Percentiles rank a stretch among this genome's conserved stretches.
phyloP scores from a whole-genome alignment of 2,329 filamentous ascomycete genomes.

The Ampelomyces quisqualis region DNA sequence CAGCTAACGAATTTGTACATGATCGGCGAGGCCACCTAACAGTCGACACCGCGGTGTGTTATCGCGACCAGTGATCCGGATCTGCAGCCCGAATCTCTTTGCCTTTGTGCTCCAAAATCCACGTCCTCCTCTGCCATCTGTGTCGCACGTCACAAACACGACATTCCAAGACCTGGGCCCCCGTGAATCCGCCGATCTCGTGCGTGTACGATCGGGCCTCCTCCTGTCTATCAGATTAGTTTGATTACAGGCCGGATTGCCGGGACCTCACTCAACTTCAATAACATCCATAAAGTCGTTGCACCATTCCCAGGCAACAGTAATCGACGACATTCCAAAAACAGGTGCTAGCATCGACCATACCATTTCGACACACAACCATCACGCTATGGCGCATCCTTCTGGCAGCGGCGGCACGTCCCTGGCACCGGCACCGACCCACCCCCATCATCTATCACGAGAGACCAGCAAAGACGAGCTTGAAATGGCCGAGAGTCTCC shows the following conservation, averaged over 20 bases:
- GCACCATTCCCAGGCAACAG: slow-evolving; percentile 18
- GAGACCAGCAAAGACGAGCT: slow-evolving; percentile 53
- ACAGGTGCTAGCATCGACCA: slow-evolving; percentile 5
- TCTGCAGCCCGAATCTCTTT: slow-evolving; percentile 19
- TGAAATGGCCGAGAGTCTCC: slow-evolving; percentile 52
- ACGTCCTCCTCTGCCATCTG: slow-evolving; percentile 13
- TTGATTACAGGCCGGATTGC: slow-evolving; percentile 4
- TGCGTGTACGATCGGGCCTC: too few species aligned
- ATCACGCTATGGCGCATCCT: slow-evolving; percentile 29
- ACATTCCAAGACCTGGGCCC: slow-evolving; percentile 19
- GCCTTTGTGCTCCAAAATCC: slow-evolving; percentile 19
- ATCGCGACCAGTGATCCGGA: slow-evolving; percentile 21
- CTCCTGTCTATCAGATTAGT: slow-evolving; percentile 18
- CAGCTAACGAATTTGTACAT: slow-evolving; percentile 10
- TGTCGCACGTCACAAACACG: slow-evolving; percentile 18
- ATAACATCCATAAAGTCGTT: slow-evolving; percentile 5
- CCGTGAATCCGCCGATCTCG: slow-evolving; percentile 26
- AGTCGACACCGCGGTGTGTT: slow-evolving; percentile 16
- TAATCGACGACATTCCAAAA: slow-evolving; percentile 16
- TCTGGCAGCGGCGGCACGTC: slow-evolving; percentile 40
- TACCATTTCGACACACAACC: slow-evolving; percentile 9
- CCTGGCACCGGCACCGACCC: slow-evolving; percentile 40
- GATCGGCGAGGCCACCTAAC: slow-evolving; percentile 20
- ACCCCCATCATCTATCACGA: slow-evolving; percentile 43
- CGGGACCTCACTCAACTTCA: slow-evolving; percentile 1